Evolutionary conservation across 2,329 filamentous ascomycete species (phyloP).

Genomic region (Gyromitra esculenta): DNA sequence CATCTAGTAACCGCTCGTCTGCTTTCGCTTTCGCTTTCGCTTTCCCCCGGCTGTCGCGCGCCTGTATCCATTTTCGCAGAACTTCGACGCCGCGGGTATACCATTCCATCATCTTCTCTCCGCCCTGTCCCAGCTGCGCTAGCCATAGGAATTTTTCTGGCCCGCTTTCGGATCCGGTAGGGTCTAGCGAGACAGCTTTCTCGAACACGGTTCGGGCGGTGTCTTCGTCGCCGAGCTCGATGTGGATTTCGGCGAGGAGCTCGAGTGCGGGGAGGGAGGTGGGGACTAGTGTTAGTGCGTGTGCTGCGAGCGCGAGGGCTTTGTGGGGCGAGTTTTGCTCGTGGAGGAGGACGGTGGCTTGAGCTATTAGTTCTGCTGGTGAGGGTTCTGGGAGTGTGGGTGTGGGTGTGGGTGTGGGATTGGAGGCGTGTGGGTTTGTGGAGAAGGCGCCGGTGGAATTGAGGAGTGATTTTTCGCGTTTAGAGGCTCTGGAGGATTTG

Average conservation of each 20-base stretch:
- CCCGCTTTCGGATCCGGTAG: conserved; percentile 81
- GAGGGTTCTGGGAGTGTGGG: conserved; percentile 59
- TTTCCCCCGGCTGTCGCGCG: conserved; percentile 59
- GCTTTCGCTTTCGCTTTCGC: conserved; percentile 55
- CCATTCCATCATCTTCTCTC: conserved; percentile 72
- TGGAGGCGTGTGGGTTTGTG: conserved; percentile 56
- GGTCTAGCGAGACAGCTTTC: conserved; percentile 78
- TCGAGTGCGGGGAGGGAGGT: conserved; percentile 71
- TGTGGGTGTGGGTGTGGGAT: conserved; percentile 60
- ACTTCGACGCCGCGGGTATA: conserved; percentile 76
- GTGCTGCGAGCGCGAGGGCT: conserved; percentile 51
- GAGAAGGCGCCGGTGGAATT: conserved; percentile 60
- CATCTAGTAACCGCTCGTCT: conserved; percentile 65
- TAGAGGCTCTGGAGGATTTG: conserved; percentile 62
- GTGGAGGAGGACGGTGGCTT: conserved; percentile 67
- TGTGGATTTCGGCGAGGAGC: conserved; percentile 80
- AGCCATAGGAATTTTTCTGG: conserved; percentile 95
- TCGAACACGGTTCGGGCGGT: conserved; percentile 77
- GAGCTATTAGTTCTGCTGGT: conserved; percentile 63
- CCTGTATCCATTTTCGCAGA: conserved; percentile 74
- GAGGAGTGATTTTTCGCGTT: conserved; percentile 62
- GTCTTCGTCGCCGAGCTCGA: conserved; percentile 84
- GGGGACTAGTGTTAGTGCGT: conserved; percentile 51
- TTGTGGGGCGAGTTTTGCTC: conserved; percentile 51
- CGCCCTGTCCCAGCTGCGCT: conserved; percentile 81